A percentile compares a stretch with the other conserved stretches of the same genome.
Conservation (phyloP, 139 green algal genomes). For the Trebouxia sp. region DNA sequence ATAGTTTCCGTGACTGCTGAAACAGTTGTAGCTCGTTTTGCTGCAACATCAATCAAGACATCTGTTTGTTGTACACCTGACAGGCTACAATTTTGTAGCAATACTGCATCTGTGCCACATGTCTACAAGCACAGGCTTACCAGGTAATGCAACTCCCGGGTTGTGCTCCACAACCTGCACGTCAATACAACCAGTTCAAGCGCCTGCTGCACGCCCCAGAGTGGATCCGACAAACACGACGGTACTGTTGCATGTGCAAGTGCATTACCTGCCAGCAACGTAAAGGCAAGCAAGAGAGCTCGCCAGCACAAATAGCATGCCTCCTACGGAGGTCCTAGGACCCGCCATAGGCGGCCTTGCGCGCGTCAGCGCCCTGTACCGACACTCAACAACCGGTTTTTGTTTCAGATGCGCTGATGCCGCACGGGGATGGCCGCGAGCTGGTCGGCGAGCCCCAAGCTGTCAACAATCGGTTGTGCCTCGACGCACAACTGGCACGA, state of each 20-base stretch:
- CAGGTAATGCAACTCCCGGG: conserved; percentile 42
- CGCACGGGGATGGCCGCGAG: too few relatives aligned
- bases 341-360: too few relatives aligned
- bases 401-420: too few relatives aligned
- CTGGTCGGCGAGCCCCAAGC: not conserved
- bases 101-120: not conserved
- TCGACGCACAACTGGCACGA: too few relatives aligned
- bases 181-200: too few relatives aligned
- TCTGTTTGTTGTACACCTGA: not conserved
- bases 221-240: too few relatives aligned
- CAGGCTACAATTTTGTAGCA: not conserved
- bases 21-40: conserved; percentile 16
- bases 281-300: conserved; percentile 43
- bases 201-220: too few relatives aligned
- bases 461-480: too few relatives aligned
- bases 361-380: too few relatives aligned
- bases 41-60: conserved; percentile 5
- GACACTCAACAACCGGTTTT: too few relatives aligned
- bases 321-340: not conserved
- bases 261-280: conserved; percentile 35
- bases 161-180: conserved; percentile 45
- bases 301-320: conserved; percentile 28
- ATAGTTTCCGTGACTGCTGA: not conserved
- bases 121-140: conserved; percentile 18
- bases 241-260: too few relatives aligned